A percentile compares a stretch with the other conserved stretches of the same genome.
phyloP scores from a whole-genome alignment of 1,284 basidiomycete species.

The Phlebopus sp. region DNA sequence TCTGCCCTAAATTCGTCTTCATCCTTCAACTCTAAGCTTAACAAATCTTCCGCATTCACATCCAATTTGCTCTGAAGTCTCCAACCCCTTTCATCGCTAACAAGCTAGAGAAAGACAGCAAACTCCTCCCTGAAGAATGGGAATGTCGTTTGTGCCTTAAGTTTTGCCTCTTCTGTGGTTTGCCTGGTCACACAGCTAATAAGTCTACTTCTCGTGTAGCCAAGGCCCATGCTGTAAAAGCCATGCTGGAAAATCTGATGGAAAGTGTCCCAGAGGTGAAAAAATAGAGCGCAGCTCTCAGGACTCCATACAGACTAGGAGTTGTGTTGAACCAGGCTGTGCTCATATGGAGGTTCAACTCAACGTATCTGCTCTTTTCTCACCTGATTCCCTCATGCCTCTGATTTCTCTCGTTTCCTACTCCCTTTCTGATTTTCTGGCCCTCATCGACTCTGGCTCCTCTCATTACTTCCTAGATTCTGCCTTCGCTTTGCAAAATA shows the following conservation, averaged over 20 bases:
- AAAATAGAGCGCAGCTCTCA: constrained; percentile 7
- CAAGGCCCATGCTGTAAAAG: background rate
- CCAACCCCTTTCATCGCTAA: background rate
- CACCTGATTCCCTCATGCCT: background rate
- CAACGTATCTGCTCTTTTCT: constrained; percentile 1
- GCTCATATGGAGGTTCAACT: background rate
- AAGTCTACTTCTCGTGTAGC: background rate
- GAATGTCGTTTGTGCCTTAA: constrained; percentile 7
- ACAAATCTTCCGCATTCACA: background rate
- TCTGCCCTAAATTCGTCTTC: no score
- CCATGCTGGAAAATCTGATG: no score
- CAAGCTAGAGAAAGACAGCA: background rate
- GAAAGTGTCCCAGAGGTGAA: background rate
- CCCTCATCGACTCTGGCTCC: constrained; percentile 3
- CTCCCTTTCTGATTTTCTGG: background rate
- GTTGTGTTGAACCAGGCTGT: background rate
- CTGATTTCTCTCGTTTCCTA: background rate
- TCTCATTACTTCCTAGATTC: constrained; percentile 1
- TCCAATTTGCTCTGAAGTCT: background rate
- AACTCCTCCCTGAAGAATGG: constrained; percentile 6
- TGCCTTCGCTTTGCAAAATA: background rate
- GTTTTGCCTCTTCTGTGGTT: constrained; percentile 19
- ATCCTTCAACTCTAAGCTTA: background rate
- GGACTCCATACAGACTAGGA: background rate
- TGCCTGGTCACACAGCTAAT: constrained; percentile 5